Percentiles rank a stretch among this genome's conserved stretches.
phyloP scores from a whole-genome alignment of 495 filamentous ascomycete species.

The Aspergillus wentii region DNA sequence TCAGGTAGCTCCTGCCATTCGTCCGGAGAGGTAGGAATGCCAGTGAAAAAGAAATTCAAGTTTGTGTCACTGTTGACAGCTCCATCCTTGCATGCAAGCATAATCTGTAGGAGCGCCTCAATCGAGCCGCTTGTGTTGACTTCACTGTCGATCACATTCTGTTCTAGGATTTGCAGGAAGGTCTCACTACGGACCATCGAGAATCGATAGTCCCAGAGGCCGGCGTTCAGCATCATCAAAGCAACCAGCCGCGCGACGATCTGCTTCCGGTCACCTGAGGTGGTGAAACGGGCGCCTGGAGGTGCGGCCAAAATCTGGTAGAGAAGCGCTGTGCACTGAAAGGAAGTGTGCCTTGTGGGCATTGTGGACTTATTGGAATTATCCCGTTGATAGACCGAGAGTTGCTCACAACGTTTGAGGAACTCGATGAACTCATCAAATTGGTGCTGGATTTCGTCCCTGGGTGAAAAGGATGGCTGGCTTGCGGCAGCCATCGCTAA shows the following conservation, averaged over 20 bases:
- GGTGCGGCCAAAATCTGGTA: slow-evolving; percentile 27
- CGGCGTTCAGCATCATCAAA: slow-evolving; percentile 34
- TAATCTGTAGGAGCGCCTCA: slow-evolving; percentile 34
- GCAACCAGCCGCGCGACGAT: slow-evolving; percentile 28
- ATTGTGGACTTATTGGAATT: slow-evolving; percentile 6
- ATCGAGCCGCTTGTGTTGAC: slow-evolving; percentile 31
- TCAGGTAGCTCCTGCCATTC: slow-evolving; percentile 12
- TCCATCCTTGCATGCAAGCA: slow-evolving; percentile 34
- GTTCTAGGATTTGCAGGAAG: slow-evolving; percentile 28
- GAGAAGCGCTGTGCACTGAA: slow-evolving; percentile 21
- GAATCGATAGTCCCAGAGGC: slow-evolving; percentile 37
- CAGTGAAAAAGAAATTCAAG: too few relatives aligned
- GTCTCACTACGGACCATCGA: slow-evolving; percentile 16
- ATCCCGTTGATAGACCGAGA: slow-evolving; percentile 22
- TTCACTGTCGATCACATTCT: slow-evolving; percentile 28
- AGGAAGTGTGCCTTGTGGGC: slow-evolving; percentile 19
- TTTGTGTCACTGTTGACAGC: too few relatives aligned
- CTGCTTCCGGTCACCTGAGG: slow-evolving; percentile 31
- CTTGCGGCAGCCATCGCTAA: not conserved
- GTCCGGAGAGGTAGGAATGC: not conserved
- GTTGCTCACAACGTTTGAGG: slow-evolving; percentile 31
- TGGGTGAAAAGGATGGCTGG: slow-evolving; percentile 6
- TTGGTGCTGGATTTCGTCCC: slow-evolving; percentile 28
- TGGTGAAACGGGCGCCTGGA: slow-evolving; percentile 21
- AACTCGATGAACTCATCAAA: slow-evolving; percentile 35